Conservation (phyloP, 768 basidiomycete species). For the Phlebiopsis flavidoalba region DNA sequence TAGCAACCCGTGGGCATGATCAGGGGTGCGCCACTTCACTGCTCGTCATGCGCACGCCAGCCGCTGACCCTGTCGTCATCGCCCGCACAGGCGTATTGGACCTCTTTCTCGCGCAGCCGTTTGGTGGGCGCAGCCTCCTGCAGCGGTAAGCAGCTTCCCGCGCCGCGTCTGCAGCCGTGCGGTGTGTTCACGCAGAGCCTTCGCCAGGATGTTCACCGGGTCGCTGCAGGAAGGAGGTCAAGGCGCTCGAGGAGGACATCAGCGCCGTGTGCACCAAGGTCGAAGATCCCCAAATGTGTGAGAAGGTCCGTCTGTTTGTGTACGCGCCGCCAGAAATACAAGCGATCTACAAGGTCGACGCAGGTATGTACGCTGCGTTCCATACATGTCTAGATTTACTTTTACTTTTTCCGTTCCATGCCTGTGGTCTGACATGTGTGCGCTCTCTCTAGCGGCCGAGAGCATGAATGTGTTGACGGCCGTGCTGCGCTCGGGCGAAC, state of each 20-base stretch:
- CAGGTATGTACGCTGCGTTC: slow-evolving; percentile 44
- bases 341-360: slow-evolving; percentile 72
- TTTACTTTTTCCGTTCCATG: neutral
- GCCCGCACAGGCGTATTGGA: slow-evolving; percentile 67
- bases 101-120: slow-evolving; percentile 94
- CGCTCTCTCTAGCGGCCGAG: slow-evolving; percentile 45
- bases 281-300: slow-evolving; percentile 81
- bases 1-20: slow-evolving; percentile 96
- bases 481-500: slow-evolving; percentile 73
- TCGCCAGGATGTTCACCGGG: slow-evolving; percentile 89
- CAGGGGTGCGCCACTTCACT: slow-evolving; percentile 46
- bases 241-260: slow-evolving; percentile 80
- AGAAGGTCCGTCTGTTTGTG: slow-evolving; percentile 83
- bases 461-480: slow-evolving; percentile 71
- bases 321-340: slow-evolving; percentile 88
- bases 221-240: slow-evolving; percentile 88
- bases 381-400: neutral
- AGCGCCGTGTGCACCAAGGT: slow-evolving; percentile 84
- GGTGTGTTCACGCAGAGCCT: neutral
- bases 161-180: neutral
- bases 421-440: neutral
- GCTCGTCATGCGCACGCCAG: neutral
- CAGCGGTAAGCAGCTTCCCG: slow-evolving; percentile 55
- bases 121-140: slow-evolving; percentile 87
- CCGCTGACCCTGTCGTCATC: neutral